Base-by-base conservation (phyloP, 2,329 filamentous ascomycete species). In the Trichoderma cornu-damae region DNA sequence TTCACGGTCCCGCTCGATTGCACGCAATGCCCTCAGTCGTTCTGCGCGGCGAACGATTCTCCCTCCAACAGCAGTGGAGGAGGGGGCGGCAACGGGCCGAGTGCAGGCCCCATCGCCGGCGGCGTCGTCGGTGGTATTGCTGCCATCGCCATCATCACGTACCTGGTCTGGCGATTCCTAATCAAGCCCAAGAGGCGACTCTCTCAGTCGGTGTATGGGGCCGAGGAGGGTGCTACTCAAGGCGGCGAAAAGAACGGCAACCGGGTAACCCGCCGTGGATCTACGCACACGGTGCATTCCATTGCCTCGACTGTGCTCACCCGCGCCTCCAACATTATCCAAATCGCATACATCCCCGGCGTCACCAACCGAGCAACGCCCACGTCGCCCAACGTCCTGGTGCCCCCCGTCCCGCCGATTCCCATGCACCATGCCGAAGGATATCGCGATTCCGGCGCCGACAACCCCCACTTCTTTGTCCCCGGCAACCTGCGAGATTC, bases 321-420 rank as follows among this genome's bases (percentile, higher is more conserved):
- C 16, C 86, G 94, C 61, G 94, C 94, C 48, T 97, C 94, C 67
- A 99, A 99, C 77, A 93, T 99, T 70, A 99, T 99, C 67, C 94
- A 97, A 75, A 99, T 99, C 73, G 94, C 94, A 57, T 99, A 97
- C 72, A 97, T 99, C 63, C 94, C 94, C 12, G 94, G 94, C 60
- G 92, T 97, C 66, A 96, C 90, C 60, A 96, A 96, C 75, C 84
- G 93, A 64, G 91, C 92, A 11, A 86, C 87, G 6, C 88, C 89
- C 4, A 86, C 88, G n/a, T 93, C 90, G 0, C 89, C 90, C 3
- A 85, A 84, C 37, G 77, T 90, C 18, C 81, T 93, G 50, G 88
- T 95, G 4, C 91, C 92, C n/a, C 93, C 93, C 0, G 92, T 99
- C 4, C 94, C 94, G 40, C 91, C 93, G 14, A 90, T 97, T 61